Base-by-base conservation (phyloP, 2,329 filamentous ascomycete species). In the Pyricularia sp. region DNA sequence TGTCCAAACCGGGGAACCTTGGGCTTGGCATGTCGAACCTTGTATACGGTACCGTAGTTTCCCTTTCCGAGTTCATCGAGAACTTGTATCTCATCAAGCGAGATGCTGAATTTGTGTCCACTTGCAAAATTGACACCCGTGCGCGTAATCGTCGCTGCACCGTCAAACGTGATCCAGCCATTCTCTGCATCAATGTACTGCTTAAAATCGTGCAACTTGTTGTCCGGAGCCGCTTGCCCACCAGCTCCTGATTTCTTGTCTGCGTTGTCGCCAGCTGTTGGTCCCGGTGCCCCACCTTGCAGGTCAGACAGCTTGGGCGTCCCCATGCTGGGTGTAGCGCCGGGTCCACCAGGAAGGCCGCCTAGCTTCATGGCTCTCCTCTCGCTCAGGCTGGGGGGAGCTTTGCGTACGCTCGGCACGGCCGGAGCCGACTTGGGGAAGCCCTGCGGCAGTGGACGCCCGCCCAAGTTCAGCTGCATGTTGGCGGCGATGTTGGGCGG, bases 31-130 rank as follows among this genome's bases (percentile, higher is more conserved):
- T 99, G 95, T 74, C 90, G 88, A 69, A 98, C 95, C 79, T 95
- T 97, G 85, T 97, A 98, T 4, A 99, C 95, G 1, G 94, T 98
- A 70, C 95, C 95, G 75, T 99, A 99, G 78, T 99, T 99, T 59
- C 95, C 95, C 79, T 98, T 99, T 65, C 95, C 95, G 14, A 99
- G 82, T 81, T 99, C 95, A 71, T 94, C 93, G 69, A 98, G 77
- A 1, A 92, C 94, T 74, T 98, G 93, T 6, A 99, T 92, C 78
- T 99, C 94, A 76, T 99, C 94, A 61, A 99, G 84, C 4, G 94
- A 98, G 76, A 99, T 98, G 75, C 86, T 93, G 79, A 99, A 98
- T 23, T 89, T 93, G 68, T 90, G 91, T 2, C 95, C 95, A 69
- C 91, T 93, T 28, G 91, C 90, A 76, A 99, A 99, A 76, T 98